These are phyloP conservation scores for Penicillium cinerascens DNA, from an alignment of 495 filamentous ascomycete species.

Conservation along the genomic window DNA sequence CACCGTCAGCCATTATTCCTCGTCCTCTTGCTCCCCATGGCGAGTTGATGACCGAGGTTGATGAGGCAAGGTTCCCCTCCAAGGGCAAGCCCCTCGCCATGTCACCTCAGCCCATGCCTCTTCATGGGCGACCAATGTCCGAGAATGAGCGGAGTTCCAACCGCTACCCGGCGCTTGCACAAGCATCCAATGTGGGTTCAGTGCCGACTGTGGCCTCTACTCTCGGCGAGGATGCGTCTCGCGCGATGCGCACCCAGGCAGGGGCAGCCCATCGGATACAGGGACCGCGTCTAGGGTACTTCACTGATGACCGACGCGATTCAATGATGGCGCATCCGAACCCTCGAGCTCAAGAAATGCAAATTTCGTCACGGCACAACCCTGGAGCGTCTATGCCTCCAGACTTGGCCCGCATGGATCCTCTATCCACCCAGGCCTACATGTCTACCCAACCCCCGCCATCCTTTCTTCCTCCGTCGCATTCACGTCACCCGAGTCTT, in stretches of 20 bases:
- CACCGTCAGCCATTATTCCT: conserved; percentile 53
- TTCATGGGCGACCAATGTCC: conserved; percentile 28
- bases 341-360: conserved; percentile 30
- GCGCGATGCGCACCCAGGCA: conserved; percentile 29
- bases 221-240: conserved; percentile 31
- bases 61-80: conserved; percentile 48
- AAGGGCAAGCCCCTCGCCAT: conserved; percentile 40
- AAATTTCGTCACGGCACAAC: conserved; percentile 32
- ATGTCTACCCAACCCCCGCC: conserved; percentile 30
- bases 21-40: conserved; percentile 59
- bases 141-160: conserved; percentile 38
- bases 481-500: conserved; percentile 43
- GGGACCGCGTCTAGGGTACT: conserved; percentile 44
- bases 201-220: conserved; percentile 24
- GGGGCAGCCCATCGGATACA: conserved; percentile 26
- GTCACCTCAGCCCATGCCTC: conserved; percentile 30
- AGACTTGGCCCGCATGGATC: conserved; percentile 39
- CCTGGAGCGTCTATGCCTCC: conserved; percentile 18
- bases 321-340: conserved; percentile 28
- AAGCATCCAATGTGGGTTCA: conserved; percentile 36
- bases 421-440: conserved; percentile 32
- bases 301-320: conserved; percentile 44
- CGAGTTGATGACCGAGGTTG: conserved; percentile 47
- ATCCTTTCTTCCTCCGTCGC: conserved; percentile 27
- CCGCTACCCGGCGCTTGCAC: conserved; percentile 43